Evolutionary conservation across 768 basidiomycete species (phyloP), one percentile per base, ranked within the genome.

Genomic region (Pilatotrama ljubarskyi): DNA sequence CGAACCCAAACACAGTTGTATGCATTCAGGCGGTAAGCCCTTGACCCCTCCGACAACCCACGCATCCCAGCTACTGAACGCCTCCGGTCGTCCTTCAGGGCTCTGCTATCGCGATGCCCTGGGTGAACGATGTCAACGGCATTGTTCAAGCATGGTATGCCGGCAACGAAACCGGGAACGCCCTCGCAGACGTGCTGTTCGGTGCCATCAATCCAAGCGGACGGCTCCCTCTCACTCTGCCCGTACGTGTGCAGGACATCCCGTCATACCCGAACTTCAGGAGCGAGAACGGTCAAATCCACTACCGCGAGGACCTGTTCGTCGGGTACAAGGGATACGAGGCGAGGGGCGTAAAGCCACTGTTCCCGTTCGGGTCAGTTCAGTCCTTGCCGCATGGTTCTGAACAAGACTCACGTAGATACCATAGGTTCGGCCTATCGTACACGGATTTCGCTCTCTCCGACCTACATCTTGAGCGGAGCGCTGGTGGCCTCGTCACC

Each of bases 71-170:
- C 11, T 32, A 10, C 29, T 32, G 29, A 20, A n/a, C 17, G 20
- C 8, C 17, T 17, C 20, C 14, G 14, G 7, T 18, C 18, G n/a
- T 11, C n/a, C 3, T 9, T 3, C 48, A 86, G 85, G 86, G 86
- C 3, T 87, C 87, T 20, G 83, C 89, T 1, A 81, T 88, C 2
- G 76, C 84, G 2, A 90, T 91, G 87, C 89, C 90, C 3, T 91
- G 89, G 90, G 72, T 84, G 6, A 68, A 81, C 55, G 68, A 78
- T 35, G 83, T 86, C 17, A 69, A 74, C 8, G 81, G 80, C 5
- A 69, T 91, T 20, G 61, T 90, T 1, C 85, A 89, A 55, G 76
- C 85, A 5, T 87, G 84, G 84, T 87, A 85, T 66, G 78, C 78
- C 2, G 87, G 87, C 0, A 88, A 88, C 63, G 86, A 86, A 70